Percentiles rank a stretch among this genome's conserved stretches.
These are phyloP conservation scores for Rhizoclosmatium globosum DNA, from an alignment of 192 early-diverging fungal species.

Conservation along the genomic window DNA sequence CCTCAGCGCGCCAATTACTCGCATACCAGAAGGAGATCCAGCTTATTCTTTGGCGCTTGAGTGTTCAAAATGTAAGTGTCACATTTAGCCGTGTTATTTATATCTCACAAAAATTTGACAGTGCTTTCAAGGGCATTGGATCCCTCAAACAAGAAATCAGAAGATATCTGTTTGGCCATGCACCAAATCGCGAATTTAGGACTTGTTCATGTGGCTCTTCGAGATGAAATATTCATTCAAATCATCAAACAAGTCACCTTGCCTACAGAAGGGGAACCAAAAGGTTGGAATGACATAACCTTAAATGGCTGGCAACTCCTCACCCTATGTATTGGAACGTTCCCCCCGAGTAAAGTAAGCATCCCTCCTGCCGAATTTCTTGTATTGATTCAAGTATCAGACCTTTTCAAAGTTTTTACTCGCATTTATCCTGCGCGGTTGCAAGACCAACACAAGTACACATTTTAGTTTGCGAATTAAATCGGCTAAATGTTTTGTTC, in stretches of 20 bases:
- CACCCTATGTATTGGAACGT: constrained; percentile 46
- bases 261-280: constrained; percentile 44
- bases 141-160: constrained; percentile 46
- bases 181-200: constrained; percentile 46
- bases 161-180: constrained; percentile 35
- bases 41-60: constrained; percentile 41
- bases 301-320: constrained; percentile 54
- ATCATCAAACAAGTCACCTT: constrained; percentile 55
- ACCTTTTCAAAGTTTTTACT: constrained; percentile 27
- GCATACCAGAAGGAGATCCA: constrained; percentile 42
- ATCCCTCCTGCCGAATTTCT: background rate
- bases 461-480: constrained; percentile 13
- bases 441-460: constrained; percentile 28
- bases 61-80: constrained; percentile 42
- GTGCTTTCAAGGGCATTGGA: constrained; percentile 51
- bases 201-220: constrained; percentile 44
- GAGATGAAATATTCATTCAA: constrained; percentile 63
- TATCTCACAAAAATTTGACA: background rate
- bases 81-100: too few relatives aligned
- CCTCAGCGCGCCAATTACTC: constrained; percentile 37
- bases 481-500: background rate
- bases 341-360: constrained; percentile 57
- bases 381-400: background rate
- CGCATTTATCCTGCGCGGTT: constrained; percentile 51
- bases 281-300: constrained; percentile 52